phyloP scores from a whole-genome alignment of 2,329 filamentous ascomycete species.

The Ceratocystiopsis sp. region DNA sequence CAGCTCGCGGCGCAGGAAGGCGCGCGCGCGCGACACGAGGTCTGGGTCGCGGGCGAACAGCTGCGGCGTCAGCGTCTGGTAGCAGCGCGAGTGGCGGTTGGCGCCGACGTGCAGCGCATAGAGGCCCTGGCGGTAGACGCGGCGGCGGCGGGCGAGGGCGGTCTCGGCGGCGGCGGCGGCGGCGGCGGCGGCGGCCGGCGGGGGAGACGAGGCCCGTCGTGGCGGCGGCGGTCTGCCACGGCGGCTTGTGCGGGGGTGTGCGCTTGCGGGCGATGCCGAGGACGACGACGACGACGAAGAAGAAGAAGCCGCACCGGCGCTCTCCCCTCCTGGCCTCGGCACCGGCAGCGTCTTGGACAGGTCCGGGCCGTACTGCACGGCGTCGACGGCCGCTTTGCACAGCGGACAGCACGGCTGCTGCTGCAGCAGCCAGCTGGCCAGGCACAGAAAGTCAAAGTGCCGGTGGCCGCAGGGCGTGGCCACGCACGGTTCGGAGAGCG shows the following conservation, averaged over 20 bases:
- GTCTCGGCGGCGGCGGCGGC: conserved; percentile 10
- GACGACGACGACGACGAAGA: no score
- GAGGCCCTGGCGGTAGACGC: conserved; percentile 54
- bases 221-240: background rate
- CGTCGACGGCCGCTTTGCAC: conserved; percentile 42
- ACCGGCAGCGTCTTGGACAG: conserved; percentile 41
- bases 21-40: conserved; percentile 58
- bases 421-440: conserved; percentile 60
- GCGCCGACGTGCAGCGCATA: conserved; percentile 72
- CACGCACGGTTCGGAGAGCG: conserved; percentile 52
- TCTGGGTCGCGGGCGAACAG: conserved; percentile 46
- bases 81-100: conserved; percentile 65
- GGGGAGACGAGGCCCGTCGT: background rate
- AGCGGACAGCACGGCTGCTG: conserved; percentile 59
- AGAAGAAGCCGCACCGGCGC: no score
- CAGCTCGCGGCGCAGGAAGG: conserved; percentile 71
- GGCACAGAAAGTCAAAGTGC: conserved; percentile 73
- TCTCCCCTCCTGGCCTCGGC: background rate
- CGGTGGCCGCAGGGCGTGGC: conserved; percentile 62
- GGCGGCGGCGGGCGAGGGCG: conserved; percentile 41
- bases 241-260: background rate
- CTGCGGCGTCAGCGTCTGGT: conserved; percentile 51
- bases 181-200: conserved; percentile 10
- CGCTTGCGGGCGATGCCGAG: background rate
- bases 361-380: conserved; percentile 47